Percentiles rank a stretch among this genome's conserved stretches.
These are phyloP conservation scores for Ascochyta koolunga DNA, from an alignment of 2,329 filamentous ascomycete species.

Conservation along the genomic window DNA sequence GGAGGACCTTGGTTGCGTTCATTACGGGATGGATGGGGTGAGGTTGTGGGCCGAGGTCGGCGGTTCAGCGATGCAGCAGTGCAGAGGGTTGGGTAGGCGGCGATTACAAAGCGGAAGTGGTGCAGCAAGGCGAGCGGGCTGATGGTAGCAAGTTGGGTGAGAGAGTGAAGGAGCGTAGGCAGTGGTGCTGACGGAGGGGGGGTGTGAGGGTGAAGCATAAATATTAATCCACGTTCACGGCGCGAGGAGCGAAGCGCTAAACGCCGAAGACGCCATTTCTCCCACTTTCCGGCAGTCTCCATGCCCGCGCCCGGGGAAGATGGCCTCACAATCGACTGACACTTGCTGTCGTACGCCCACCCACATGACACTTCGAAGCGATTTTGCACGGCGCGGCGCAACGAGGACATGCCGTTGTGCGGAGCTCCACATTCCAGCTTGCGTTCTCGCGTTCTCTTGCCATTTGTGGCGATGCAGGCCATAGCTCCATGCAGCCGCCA, in stretches of 20 bases:
- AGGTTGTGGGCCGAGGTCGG: constrained; percentile 15
- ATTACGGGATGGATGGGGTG: constrained; percentile 40
- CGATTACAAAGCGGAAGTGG: constrained; percentile 2
- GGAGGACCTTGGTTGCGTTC: constrained; percentile 54
- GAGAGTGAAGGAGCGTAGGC: constrained; percentile 14
- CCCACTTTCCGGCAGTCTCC: constrained; percentile 18
- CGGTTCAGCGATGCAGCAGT: background rate
- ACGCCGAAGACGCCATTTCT: constrained; percentile 26
- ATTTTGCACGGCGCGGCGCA: constrained; percentile 14
- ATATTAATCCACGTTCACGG: constrained; percentile 28
- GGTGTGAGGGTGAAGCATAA: constrained; percentile 29
- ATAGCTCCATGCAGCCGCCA: constrained; percentile 27
- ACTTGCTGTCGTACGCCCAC: constrained; percentile 10
- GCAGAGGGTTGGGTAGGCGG: background rate
- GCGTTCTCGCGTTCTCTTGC: constrained; percentile 20
- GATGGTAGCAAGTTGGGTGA: constrained; percentile 7
- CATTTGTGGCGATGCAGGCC: constrained; percentile 19
- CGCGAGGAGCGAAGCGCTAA: constrained; percentile 17
- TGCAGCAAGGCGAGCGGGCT: background rate
- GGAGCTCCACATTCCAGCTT: constrained; percentile 22
- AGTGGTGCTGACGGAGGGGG: background rate
- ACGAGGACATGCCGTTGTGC: constrained; percentile 14
- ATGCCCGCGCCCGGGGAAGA: constrained; percentile 13
- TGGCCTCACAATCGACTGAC: constrained; percentile 35
- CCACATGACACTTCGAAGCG: constrained; percentile 24